Conservation (phyloP, 202 grass and related monocot genomes). For the Musa balbisiana region DNA sequence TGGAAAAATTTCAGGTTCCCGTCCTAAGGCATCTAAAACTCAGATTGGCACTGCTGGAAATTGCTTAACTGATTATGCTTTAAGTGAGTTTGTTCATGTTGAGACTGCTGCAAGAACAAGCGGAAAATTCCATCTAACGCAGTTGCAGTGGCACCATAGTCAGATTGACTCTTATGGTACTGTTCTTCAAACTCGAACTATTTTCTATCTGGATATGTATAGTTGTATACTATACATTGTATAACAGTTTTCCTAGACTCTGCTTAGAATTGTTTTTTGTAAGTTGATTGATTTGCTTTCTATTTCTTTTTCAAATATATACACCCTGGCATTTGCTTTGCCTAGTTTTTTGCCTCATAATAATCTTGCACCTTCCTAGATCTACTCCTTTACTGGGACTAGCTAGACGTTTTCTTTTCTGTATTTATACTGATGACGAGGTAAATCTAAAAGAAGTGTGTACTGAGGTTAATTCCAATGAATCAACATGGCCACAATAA, state of each 20-base stretch:
- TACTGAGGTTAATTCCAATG: neutral
- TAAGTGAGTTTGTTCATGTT: slow-evolving; percentile 63
- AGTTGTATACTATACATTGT: neutral
- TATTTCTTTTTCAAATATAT: no score
- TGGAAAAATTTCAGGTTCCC: neutral
- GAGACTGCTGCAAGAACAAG: slow-evolving; percentile 35
- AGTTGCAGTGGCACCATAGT: slow-evolving; percentile 88
- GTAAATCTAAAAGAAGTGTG: neutral
- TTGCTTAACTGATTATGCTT: slow-evolving; percentile 42
- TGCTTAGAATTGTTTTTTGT: no score
- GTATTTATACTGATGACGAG: no score
- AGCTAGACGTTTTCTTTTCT: no score
- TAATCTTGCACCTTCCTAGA: no score
- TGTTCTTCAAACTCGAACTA: neutral
- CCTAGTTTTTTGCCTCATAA: no score
- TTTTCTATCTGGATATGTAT: neutral
- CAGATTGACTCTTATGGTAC: slow-evolving; percentile 58
- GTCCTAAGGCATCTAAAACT: slow-evolving; percentile 38
- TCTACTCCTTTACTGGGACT: no score
- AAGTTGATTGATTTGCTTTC: no score
- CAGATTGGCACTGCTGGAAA: slow-evolving; percentile 24
- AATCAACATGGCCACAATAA: neutral
- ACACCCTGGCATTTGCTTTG: no score
- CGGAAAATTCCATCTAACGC: slow-evolving; percentile 64
- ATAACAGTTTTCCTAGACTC: no score